Evolutionary conservation across 805 yeast genomes (phyloP).

Genomic region (Yarrowia divulgata): DNA sequence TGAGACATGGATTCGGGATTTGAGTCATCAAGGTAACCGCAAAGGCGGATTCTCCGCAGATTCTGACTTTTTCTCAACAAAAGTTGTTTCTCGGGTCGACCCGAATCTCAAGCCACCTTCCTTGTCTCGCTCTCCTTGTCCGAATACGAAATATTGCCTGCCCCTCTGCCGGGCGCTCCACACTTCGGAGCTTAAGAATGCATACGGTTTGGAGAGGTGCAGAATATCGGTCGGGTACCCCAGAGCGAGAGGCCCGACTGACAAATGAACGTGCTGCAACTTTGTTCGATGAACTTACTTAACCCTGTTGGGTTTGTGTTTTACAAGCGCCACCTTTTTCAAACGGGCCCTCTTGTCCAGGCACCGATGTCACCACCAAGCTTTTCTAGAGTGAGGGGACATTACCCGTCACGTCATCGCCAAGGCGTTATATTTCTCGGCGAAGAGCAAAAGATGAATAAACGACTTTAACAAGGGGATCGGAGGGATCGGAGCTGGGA

Average conservation of each 20-base stretch:
- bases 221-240: conserved; percentile 33
- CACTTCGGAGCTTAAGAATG: neutral
- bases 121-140: neutral
- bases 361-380: conserved; percentile 1
- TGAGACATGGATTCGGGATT: no score
- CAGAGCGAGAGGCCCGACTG: conserved; percentile 14
- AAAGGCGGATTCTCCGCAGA: no score
- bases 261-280: conserved; percentile 16
- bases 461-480: neutral
- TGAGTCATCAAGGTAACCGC: no score
- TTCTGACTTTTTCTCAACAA: neutral
- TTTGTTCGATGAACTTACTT: neutral
- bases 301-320: neutral
- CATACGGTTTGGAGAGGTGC: conserved; percentile 4
- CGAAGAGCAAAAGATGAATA: no score
- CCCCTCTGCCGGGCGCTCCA: conserved; percentile 37
- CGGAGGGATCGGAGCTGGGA: no score
- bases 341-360: neutral
- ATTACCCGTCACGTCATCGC: conserved; percentile 14
- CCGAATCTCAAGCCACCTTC: neutral
- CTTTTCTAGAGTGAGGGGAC: neutral
- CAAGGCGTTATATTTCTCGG: neutral
- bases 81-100: neutral
- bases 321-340: neutral
- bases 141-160: neutral